Evolutionary conservation across 345 rosid genomes (phyloP).

Genomic region (Acer saccharum): DNA sequence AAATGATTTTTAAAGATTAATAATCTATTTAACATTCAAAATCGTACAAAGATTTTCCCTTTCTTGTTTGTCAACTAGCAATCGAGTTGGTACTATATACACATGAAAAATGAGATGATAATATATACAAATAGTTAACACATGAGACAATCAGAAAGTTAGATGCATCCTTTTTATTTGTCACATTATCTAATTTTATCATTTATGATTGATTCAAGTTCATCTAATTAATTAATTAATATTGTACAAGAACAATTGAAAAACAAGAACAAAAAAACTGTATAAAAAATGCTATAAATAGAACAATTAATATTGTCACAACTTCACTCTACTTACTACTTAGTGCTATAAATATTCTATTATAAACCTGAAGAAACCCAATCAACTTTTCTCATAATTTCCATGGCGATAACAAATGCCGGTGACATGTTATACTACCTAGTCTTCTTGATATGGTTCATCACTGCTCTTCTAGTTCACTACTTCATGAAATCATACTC

Average conservation of each 20-base stretch:
- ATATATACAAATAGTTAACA: not conserved
- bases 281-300: no score
- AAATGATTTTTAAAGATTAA: not conserved
- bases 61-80: no score
- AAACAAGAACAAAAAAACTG: no score
- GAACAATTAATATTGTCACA: not conserved
- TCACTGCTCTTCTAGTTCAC: constrained; percentile 26
- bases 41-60: no score
- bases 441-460: constrained; percentile 31
- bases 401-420: constrained; percentile 13
- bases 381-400: no score
- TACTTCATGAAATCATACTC: constrained; percentile 19
- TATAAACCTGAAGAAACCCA: not conserved
- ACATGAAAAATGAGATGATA: not conserved
- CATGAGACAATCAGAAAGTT: not conserved
- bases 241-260: no score
- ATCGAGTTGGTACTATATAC: no score
- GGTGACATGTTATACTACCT: constrained; percentile 10
- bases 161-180: not conserved
- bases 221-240: no score
- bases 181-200: not conserved
- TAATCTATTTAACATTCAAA: not conserved
- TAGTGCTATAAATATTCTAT: not conserved
- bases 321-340: no score
- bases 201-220: no score